These are phyloP conservation scores for Karstenula rhodostoma DNA, from an alignment of 2,329 filamentous ascomycete species.

Conservation along the genomic window DNA sequence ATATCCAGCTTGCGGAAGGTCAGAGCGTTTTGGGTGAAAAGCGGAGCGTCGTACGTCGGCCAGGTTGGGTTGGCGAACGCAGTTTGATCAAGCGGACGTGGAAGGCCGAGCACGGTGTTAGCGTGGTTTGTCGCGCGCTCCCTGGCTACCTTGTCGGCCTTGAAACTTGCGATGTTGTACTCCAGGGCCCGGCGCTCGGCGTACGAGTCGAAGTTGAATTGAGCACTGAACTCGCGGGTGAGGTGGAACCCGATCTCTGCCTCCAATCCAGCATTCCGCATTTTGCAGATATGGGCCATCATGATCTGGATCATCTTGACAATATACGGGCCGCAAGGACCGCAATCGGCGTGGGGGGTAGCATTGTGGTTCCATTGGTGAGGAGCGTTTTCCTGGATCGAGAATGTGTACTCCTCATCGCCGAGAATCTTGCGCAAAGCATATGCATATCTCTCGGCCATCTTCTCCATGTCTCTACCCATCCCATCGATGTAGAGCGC, in stretches of 20 bases:
- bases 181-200: background rate
- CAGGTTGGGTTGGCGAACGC: background rate
- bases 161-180: slow-evolving; percentile 1
- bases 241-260: background rate
- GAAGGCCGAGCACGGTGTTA: background rate
- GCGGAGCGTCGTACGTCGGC: background rate
- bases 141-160: background rate
- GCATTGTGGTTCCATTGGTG: slow-evolving; percentile 25
- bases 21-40: background rate
- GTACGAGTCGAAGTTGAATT: background rate
- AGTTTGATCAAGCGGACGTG: background rate
- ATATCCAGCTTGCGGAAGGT: background rate
- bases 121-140: background rate
- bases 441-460: slow-evolving; percentile 5
- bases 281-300: background rate
- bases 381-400: slow-evolving; percentile 15
- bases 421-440: slow-evolving; percentile 26
- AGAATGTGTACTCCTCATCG: slow-evolving; percentile 19
- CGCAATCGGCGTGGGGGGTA: slow-evolving; percentile 11
- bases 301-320: slow-evolving; percentile 22
- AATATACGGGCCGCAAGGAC: slow-evolving; percentile 34
- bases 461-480: background rate
- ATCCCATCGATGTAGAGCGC: slow-evolving; percentile 33
- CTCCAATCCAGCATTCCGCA: background rate
- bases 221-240: background rate